These are phyloP conservation scores for Apiotrichum sp. DNA, from an alignment of 1,284 basidiomycete genomes.

Conservation along the genomic window DNA sequence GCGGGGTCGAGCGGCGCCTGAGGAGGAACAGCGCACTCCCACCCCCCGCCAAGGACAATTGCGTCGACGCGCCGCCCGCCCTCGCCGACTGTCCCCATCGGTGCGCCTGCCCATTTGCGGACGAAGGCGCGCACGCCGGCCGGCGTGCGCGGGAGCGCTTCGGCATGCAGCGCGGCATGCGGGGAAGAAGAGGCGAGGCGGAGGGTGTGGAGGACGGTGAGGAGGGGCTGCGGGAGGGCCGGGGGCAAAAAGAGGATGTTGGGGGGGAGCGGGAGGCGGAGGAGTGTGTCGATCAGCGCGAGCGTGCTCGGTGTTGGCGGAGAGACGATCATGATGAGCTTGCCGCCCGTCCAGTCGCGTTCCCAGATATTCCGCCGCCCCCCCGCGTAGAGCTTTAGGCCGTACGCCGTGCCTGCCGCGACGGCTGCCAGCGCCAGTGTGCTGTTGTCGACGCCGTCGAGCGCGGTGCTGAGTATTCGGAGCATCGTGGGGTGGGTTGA, in stretches of 20 bases:
- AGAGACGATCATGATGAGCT: constrained; percentile 43
- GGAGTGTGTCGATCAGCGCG: constrained; percentile 37
- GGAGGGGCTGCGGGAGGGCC: constrained; percentile 35
- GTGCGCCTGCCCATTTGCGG: constrained; percentile 35
- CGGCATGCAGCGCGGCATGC: constrained; percentile 41
- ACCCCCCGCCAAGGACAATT: constrained; percentile 41
- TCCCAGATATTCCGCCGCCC: constrained; percentile 44
- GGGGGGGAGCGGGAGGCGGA: constrained; percentile 43
- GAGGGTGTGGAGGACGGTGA: constrained; percentile 43
- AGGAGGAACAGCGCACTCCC: constrained; percentile 23
- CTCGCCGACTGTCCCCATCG: constrained; percentile 35
- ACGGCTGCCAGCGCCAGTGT: constrained; percentile 19
- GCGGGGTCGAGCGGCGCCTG: background rate
- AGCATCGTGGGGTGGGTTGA: constrained; percentile 27
- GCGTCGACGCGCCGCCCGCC: constrained; percentile 44
- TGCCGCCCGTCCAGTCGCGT: constrained; percentile 44
- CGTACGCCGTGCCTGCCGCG: constrained; percentile 21
- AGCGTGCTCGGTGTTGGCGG: constrained; percentile 41
- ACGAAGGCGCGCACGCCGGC: constrained; percentile 37
- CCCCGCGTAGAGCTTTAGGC: constrained; percentile 30
- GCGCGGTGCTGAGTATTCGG: constrained; percentile 21
- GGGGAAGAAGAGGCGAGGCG: constrained; percentile 33
- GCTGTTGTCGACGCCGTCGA: constrained; percentile 21
- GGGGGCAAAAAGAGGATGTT: constrained; percentile 46
- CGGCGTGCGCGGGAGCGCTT: constrained; percentile 37